phyloP scores from a whole-genome alignment of 108 stramenopile species.

The Cyclotella atomus region DNA sequence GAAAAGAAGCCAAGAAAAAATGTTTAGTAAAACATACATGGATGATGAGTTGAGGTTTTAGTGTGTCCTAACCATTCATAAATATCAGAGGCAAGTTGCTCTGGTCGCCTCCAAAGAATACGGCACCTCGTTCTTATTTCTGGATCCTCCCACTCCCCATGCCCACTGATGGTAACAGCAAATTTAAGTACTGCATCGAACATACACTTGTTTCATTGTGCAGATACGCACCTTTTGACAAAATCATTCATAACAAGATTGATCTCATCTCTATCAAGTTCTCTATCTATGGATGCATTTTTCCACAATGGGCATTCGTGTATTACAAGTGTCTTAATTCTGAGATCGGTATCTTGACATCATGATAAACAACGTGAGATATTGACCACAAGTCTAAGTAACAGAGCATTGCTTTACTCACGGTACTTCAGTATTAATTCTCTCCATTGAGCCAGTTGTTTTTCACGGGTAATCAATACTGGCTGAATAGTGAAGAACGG shows the following conservation, averaged over 20 bases:
- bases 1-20: background rate
- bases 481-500: constrained; percentile 93
- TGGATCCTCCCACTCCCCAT: constrained; percentile 88
- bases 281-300: constrained; percentile 68
- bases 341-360: constrained; percentile 57
- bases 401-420: constrained; percentile 12
- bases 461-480: constrained; percentile 71
- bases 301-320: constrained; percentile 91
- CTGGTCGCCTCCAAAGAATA: constrained; percentile 86
- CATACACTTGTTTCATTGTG: no score
- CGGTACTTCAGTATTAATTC: constrained; percentile 83
- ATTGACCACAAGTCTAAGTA: background rate
- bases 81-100: constrained; percentile 86
- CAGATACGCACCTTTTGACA: constrained; percentile 46
- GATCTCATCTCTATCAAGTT: constrained; percentile 58
- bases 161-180: constrained; percentile 49
- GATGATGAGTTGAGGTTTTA: background rate
- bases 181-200: no score
- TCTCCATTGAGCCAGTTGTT: constrained; percentile 86
- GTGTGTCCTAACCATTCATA: constrained; percentile 59
- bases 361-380: background rate
- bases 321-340: constrained; percentile 79
- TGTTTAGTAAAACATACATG: background rate
- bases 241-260: constrained; percentile 69
- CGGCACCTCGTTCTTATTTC: constrained; percentile 64